Conservation (phyloP, 1,284 basidiomycete genomes). For the Cutaneotrichosporon dermatis region DNA sequence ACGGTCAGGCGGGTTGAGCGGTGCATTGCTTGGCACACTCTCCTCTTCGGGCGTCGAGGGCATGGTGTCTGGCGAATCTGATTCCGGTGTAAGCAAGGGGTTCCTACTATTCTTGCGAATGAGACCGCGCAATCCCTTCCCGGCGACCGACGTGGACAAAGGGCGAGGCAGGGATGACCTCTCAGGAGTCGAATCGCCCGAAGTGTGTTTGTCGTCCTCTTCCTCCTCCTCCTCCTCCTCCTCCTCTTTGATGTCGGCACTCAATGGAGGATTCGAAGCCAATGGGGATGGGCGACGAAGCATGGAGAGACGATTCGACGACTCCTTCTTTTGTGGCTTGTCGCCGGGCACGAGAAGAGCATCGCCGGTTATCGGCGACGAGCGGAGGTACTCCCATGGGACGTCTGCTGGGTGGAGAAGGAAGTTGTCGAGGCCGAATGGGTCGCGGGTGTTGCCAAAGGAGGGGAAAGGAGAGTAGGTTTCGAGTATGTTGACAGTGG, state of each 20-base stretch:
- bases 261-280: constrained; percentile 28
- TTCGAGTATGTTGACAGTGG: constrained; percentile 10
- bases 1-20: neutral
- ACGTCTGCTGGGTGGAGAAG: constrained; percentile 38
- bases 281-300: constrained; percentile 23
- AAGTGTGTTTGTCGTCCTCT: neutral
- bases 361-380: constrained; percentile 15
- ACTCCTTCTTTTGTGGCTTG: neutral
- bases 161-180: neutral
- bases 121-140: constrained; percentile 4
- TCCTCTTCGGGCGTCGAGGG: constrained; percentile 5
- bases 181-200: neutral
- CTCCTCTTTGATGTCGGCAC: constrained; percentile 11
- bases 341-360: constrained; percentile 1
- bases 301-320: neutral
- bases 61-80: neutral
- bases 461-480: constrained; percentile 44
- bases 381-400: constrained; percentile 35
- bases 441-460: constrained; percentile 33
- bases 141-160: neutral
- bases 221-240: neutral
- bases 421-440: constrained; percentile 39
- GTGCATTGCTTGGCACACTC: neutral
- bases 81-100: neutral
- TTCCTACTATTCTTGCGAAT: constrained; percentile 1